These are phyloP conservation scores for Bipolaris gigantea DNA, from an alignment of 2,329 filamentous ascomycete species.

Conservation along the genomic window DNA sequence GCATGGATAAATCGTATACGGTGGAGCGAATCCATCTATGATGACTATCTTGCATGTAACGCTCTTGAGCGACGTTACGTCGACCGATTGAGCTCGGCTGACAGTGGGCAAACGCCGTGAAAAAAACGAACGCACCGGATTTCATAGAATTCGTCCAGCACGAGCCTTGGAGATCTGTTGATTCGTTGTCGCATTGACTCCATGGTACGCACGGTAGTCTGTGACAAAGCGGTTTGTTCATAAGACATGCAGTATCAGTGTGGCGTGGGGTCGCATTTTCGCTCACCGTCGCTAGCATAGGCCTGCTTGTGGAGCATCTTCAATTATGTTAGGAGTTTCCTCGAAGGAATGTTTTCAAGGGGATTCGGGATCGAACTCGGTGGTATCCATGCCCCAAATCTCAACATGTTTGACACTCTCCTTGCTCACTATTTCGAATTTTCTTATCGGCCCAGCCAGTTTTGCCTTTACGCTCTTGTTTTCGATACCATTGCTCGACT, in stretches of 20 bases:
- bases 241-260: background rate
- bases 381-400: constrained; percentile 51
- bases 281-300: background rate
- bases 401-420: constrained; percentile 48
- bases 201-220: background rate
- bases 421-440: constrained; percentile 36
- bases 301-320: background rate
- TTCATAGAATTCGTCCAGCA: background rate
- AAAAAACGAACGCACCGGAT: background rate
- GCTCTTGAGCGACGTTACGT: background rate
- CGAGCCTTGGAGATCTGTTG: background rate
- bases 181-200: background rate
- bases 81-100: background rate
- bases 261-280: too few species aligned
- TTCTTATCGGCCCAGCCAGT: constrained; percentile 32
- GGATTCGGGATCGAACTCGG: constrained; percentile 36
- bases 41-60: background rate
- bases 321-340: background rate
- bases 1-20: background rate
- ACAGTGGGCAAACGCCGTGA: background rate
- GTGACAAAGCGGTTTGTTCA: background rate
- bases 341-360: constrained; percentile 15
- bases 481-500: constrained; percentile 8
- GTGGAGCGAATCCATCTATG: background rate
- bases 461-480: constrained; percentile 33